A percentile compares a stretch with the other conserved stretches of the same genome.
phyloP scores from a whole-genome alignment of 129 eudicot species.

The Flaveria brownii region DNA sequence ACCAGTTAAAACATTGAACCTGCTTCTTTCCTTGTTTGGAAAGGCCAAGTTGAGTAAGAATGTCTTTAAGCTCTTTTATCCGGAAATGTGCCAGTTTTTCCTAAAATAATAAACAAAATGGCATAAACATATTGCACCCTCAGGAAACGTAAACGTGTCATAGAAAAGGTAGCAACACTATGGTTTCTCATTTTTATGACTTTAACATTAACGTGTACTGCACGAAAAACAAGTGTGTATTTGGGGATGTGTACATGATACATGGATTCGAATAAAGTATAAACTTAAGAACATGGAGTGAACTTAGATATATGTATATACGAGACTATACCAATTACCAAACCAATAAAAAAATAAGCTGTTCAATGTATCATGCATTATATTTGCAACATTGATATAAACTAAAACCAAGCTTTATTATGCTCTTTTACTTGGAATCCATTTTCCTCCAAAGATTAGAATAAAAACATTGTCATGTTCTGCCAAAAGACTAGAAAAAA shows the following conservation, averaged over 20 bases:
- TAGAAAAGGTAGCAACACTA: constrained; percentile 6
- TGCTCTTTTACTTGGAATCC: neutral
- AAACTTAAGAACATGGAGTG: neutral
- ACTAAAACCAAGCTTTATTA: neutral
- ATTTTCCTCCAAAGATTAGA: neutral
- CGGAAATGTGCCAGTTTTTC: constrained; percentile 86
- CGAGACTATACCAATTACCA: neutral
- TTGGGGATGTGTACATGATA: neutral
- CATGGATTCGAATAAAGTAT: neutral
- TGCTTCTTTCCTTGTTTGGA: constrained; percentile 99
- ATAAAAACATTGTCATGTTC: neutral
- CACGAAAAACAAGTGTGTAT: neutral
- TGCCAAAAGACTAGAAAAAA: no score
- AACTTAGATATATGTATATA: neutral
- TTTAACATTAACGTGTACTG: neutral
- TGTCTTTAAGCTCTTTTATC: constrained; percentile 95
- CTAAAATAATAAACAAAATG: constrained; percentile 39
- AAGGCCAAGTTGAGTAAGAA: constrained; percentile 82
- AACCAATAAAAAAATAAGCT: neutral
- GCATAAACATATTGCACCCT: neutral
- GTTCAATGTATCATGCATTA: constrained; percentile 5
- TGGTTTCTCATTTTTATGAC: neutral
- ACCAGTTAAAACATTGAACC: constrained; percentile 44
- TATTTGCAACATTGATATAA: neutral
- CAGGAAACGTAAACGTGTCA: constrained; percentile 16